Percentiles rank a stretch among this genome's conserved stretches.
Conservation (phyloP, 1,139 yeast genomes). For the Saccharomyces pastorianus region DNA sequence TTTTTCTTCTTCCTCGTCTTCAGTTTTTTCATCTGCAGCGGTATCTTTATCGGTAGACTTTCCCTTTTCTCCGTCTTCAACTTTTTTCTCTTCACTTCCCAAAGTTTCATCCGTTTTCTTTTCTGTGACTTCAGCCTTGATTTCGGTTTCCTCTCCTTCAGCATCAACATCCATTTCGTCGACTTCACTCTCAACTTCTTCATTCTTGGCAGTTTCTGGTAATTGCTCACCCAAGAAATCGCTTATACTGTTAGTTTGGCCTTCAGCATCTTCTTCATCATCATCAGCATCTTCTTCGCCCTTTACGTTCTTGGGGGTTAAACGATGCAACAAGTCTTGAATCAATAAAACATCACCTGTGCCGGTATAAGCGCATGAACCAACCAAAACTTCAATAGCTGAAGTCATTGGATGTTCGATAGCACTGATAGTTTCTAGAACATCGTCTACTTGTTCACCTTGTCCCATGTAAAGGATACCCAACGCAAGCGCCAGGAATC, state of each 20-base stretch:
- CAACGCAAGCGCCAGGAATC: conserved; percentile 85
- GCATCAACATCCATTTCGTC: conserved; percentile 22
- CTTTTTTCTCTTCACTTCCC: conserved; percentile 19
- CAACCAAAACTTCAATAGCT: conserved; percentile 82
- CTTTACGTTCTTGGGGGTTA: conserved; percentile 53
- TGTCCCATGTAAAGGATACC: conserved; percentile 92
- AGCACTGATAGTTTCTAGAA: conserved; percentile 87
- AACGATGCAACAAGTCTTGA: conserved; percentile 82
- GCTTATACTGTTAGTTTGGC: conserved; percentile 27
- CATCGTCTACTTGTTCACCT: conserved; percentile 92
- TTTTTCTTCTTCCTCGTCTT: conserved; percentile 34
- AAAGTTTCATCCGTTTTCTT: conserved; percentile 22
- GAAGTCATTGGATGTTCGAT: conserved; percentile 91
- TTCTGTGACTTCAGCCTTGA: conserved; percentile 15
- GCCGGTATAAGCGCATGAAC: conserved; percentile 93
- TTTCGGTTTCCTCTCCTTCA: conserved; percentile 13
- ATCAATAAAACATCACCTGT: conserved; percentile 95
- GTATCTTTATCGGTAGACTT: conserved; percentile 13
- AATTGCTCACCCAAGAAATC: conserved; percentile 23
- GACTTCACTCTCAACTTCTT: conserved; percentile 22
- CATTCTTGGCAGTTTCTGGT: conserved; percentile 16
- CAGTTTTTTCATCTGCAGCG: conserved; percentile 29
- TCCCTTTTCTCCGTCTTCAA: conserved; percentile 17
- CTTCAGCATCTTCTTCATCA: conserved; percentile 40
- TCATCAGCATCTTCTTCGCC: conserved; percentile 41